Percentiles rank a stretch among this genome's conserved stretches.
These are phyloP conservation scores for Pseudogymnoascus sp. DNA, from an alignment of 2,329 filamentous ascomycete species.

Conservation along the genomic window DNA sequence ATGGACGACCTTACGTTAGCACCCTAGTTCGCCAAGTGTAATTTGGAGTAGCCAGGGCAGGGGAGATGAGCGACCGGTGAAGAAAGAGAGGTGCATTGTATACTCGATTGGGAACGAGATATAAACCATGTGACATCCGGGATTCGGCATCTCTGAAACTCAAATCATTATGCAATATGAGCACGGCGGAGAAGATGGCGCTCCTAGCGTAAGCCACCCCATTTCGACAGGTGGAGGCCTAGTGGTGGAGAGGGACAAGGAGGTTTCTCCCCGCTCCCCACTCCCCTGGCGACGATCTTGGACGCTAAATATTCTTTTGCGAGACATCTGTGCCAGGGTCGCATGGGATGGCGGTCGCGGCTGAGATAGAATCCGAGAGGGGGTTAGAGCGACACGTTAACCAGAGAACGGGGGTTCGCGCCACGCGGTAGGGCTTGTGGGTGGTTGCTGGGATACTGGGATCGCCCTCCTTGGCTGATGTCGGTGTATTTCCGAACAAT, in stretches of 20 bases:
- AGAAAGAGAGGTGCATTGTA: neutral
- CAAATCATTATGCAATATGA: neutral
- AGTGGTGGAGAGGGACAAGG: neutral
- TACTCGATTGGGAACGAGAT: neutral
- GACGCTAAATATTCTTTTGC: neutral
- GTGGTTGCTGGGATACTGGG: neutral
- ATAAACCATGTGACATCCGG: neutral
- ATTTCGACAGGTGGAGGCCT: neutral
- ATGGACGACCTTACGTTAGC: neutral
- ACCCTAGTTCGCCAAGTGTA: neutral
- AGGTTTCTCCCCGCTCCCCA: neutral
- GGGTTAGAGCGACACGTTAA: neutral
- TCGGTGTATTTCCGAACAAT: neutral
- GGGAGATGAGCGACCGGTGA: neutral
- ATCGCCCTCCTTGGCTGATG: neutral
- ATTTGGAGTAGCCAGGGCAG: neutral
- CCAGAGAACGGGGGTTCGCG: neutral
- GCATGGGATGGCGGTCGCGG: neutral
- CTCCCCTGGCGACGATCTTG: constrained; percentile 3
- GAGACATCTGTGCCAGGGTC: constrained; percentile 5
- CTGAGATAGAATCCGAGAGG: neutral
- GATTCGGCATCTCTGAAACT: constrained; percentile 3
- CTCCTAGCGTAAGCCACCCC: neutral
- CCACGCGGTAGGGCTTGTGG: neutral
- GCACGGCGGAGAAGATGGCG: neutral